Conservation (phyloP, 1,284 basidiomycete species). For the Austropuccinia psidii region DNA sequence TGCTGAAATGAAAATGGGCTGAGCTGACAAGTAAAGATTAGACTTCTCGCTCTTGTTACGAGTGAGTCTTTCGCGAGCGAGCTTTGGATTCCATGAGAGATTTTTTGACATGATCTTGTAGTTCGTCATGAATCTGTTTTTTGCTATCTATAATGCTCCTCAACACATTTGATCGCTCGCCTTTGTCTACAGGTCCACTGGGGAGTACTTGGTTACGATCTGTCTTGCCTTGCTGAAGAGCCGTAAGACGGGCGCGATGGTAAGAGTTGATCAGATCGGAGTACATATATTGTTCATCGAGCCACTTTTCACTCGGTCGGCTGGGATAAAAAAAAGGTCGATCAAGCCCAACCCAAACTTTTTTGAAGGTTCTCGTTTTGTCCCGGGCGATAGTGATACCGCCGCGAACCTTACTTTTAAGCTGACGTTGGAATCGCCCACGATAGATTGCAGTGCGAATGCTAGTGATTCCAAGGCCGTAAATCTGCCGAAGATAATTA, state of each 20-base stretch:
- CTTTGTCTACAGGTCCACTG: not conserved
- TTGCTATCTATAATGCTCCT: not conserved
- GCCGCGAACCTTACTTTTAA: conserved; percentile 33
- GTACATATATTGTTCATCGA: conserved; percentile 20
- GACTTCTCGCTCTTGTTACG: no score
- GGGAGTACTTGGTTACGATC: conserved; percentile 9
- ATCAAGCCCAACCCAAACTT: conserved; percentile 26
- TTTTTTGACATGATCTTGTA: not conserved
- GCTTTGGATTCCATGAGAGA: conserved; percentile 7
- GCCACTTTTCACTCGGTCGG: not conserved
- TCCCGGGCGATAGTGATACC: not conserved
- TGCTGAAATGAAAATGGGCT: no score
- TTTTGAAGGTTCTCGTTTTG: conserved; percentile 16
- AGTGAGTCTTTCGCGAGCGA: no score
- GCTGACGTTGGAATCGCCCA: conserved; percentile 40
- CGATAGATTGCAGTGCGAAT: conserved; percentile 44
- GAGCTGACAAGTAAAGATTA: no score
- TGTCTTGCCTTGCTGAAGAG: not conserved
- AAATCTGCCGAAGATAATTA: conserved; percentile 45
- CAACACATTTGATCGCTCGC: conserved; percentile 13
- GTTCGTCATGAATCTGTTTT: conserved; percentile 4
- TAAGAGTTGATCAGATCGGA: conserved; percentile 15
- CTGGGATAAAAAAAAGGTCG: conserved; percentile 14
- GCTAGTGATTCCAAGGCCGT: conserved; percentile 42
- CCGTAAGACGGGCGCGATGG: not conserved